A percentile compares a stretch with the other conserved stretches of the same genome.
phyloP scores from a whole-genome alignment of 352 stramenopile species.

The Globisporangium yorkense region DNA sequence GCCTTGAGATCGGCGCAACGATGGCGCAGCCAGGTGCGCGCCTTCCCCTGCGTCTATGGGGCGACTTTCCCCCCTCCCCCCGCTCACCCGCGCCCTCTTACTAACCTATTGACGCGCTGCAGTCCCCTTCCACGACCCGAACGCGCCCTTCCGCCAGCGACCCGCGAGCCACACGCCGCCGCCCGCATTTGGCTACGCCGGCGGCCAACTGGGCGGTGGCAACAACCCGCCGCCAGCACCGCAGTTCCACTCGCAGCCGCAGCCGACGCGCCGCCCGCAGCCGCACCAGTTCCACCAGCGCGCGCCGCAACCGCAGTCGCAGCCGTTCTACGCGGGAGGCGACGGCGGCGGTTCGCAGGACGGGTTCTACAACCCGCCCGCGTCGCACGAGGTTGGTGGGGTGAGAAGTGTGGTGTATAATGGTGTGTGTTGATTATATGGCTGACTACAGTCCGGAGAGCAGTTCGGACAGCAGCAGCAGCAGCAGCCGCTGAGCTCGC shows the following conservation, averaged over 20 bases:
- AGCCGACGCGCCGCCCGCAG: conserved; percentile 34
- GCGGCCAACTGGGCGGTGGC: background rate
- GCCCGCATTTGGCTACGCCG: conserved; percentile 8
- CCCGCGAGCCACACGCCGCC: conserved; percentile 21
- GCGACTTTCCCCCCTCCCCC: background rate
- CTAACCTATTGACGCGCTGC: background rate
- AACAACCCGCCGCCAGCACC: conserved; percentile 8
- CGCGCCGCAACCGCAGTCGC: conserved; percentile 12
- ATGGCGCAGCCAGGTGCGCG: conserved; percentile 29
- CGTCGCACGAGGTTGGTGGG: conserved; percentile 27
- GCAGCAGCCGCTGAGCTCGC: conserved; percentile 8
- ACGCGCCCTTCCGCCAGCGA: conserved; percentile 36
- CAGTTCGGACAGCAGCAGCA: conserved; percentile 27
- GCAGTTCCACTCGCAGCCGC: conserved; percentile 28
- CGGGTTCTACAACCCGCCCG: conserved; percentile 28
- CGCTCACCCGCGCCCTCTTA: background rate
- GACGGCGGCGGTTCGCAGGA: conserved; percentile 11
- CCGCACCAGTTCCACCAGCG: conserved; percentile 56
- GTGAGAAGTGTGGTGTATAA: background rate
- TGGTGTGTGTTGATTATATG: background rate
- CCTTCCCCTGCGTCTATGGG: background rate
- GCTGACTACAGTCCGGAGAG: background rate
- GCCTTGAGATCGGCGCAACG: background rate
- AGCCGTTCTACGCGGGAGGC: conserved; percentile 13
- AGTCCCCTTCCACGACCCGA: conserved; percentile 60